Evolutionary conservation across 179 eudicot genomes (phyloP).

Genomic region (Camellia oleifera): DNA sequence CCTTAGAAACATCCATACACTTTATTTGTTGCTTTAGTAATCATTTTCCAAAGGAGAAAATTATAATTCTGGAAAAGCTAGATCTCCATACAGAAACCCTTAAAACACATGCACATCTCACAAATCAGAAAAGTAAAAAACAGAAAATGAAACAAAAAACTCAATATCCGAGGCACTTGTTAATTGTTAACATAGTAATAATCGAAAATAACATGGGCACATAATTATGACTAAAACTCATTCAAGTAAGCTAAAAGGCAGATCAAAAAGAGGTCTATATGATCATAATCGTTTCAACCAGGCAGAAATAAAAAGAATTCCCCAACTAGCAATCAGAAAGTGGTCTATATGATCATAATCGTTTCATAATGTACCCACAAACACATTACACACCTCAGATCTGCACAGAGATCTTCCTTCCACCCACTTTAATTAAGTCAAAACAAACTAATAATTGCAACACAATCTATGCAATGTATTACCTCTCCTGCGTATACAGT

Average conservation of each 20-base stretch:
- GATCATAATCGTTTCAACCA: background rate
- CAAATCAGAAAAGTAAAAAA: no score
- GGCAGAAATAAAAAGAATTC: background rate
- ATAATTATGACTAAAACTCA: background rate
- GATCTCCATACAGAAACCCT: background rate
- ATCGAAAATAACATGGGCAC: background rate
- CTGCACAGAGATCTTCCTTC: no score
- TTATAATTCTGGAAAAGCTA: background rate
- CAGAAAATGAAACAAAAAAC: background rate
- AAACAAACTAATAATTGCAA: background rate
- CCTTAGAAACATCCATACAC: background rate
- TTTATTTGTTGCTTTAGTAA: background rate
- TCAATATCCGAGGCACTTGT: background rate
- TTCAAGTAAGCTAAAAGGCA: background rate
- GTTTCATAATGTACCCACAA: background rate
- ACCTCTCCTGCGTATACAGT: constrained; percentile 77
- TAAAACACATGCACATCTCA: no score
- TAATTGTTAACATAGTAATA: background rate
- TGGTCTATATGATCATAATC: no score
- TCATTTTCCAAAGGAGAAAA: background rate
- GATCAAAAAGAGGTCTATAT: background rate
- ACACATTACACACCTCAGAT: background rate
- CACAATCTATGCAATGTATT: constrained; percentile 12
- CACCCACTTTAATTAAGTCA: background rate
- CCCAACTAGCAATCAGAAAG: no score